These are phyloP conservation scores for Helotiales sp. DNA, from an alignment of 2,329 filamentous ascomycete genomes.

Conservation along the genomic window DNA sequence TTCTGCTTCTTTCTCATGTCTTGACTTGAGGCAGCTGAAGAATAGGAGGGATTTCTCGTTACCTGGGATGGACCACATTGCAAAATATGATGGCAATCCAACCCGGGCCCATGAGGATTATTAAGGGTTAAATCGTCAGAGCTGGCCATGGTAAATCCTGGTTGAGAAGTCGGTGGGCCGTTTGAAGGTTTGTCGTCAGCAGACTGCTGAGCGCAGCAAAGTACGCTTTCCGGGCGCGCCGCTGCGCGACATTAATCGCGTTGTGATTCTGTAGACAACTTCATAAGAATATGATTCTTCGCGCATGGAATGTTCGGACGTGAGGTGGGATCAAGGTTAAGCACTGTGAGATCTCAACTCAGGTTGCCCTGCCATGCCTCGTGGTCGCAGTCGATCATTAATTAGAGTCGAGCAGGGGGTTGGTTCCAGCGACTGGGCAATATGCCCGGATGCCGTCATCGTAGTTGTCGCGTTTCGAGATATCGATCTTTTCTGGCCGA, in stretches of 20 bases:
- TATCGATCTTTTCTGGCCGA: background rate
- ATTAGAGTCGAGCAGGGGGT: conserved; percentile 5
- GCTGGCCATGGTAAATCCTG: conserved; percentile 13
- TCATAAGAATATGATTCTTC: background rate
- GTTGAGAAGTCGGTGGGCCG: conserved; percentile 1
- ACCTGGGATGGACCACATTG: conserved; percentile 23
- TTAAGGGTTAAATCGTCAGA: conserved; percentile 19
- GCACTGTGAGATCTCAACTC: no score
- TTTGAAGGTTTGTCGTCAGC: background rate
- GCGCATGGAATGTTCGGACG: background rate
- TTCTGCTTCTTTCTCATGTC: conserved; percentile 26
- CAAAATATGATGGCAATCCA: conserved; percentile 27
- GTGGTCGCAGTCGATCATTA: background rate
- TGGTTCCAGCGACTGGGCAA: no score
- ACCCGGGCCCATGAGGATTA: conserved; percentile 17
- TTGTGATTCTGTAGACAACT: background rate
- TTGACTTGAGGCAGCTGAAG: conserved; percentile 26
- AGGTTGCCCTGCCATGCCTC: no score
- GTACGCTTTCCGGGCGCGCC: background rate
- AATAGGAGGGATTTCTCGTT: conserved; percentile 22
- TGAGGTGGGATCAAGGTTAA: conserved; percentile 1
- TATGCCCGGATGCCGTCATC: background rate
- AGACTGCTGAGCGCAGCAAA: background rate
- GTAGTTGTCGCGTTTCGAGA: background rate
- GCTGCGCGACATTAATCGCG: conserved; percentile 1